Evolutionary conservation across 208 protist species (phyloP).

Genomic region (Wallacemonas sp.): DNA sequence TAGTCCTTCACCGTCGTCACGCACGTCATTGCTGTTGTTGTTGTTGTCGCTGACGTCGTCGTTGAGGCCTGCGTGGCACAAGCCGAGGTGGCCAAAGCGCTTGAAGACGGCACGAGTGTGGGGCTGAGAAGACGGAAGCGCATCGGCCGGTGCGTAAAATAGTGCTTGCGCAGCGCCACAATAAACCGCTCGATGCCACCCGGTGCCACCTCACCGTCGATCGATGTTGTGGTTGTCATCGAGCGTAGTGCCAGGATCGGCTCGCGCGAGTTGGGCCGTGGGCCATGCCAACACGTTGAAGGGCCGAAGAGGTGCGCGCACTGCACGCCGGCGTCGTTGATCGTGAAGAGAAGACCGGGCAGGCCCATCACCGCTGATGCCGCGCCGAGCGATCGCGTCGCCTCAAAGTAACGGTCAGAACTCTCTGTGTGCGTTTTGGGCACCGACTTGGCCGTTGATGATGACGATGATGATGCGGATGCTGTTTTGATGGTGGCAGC

Average conservation of each 20-base stretch:
- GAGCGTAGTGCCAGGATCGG: too few relatives aligned
- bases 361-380: constrained; percentile 75
- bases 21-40: constrained; percentile 2
- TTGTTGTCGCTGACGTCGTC: not conserved
- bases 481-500: not conserved
- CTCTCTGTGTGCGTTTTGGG: not conserved
- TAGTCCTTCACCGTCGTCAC: not conserved
- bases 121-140: constrained; percentile 45
- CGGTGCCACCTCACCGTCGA: too few relatives aligned
- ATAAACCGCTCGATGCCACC: constrained; percentile 52
- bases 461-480: not conserved
- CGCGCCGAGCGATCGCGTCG: constrained; percentile 15
- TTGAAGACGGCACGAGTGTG: not conserved
- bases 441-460: not conserved
- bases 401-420: not conserved
- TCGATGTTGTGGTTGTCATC: too few relatives aligned
- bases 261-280: too few relatives aligned
- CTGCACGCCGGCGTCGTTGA: constrained; percentile 74
- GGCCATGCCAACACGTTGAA: constrained; percentile 16
- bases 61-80: too few relatives aligned
- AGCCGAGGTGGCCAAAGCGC: too few relatives aligned
- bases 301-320: constrained; percentile 79
- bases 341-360: constrained; percentile 83
- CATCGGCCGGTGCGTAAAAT: constrained; percentile 75
- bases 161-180: constrained; percentile 50